These are phyloP conservation scores for Xylariaceae sp. DNA, from an alignment of 2,329 filamentous ascomycete species.

Conservation along the genomic window DNA sequence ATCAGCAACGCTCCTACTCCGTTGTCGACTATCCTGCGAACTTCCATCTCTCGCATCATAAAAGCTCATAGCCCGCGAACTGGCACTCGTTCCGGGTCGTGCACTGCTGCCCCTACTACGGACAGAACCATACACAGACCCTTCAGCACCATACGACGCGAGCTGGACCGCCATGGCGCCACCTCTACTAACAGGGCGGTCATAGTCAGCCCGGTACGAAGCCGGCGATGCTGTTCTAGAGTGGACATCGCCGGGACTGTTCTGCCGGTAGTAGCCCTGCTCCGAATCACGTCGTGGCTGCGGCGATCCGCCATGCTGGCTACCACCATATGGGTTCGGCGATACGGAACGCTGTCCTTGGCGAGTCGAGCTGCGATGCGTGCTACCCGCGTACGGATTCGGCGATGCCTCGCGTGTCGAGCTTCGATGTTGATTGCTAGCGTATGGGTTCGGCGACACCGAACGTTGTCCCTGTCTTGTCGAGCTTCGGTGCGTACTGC, in stretches of 20 bases:
- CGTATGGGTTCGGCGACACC: constrained; percentile 26
- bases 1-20: constrained; percentile 85
- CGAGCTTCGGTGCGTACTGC: constrained; percentile 29
- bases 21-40: constrained; percentile 42
- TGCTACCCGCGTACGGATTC: constrained; percentile 21
- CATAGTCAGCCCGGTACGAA: constrained; percentile 41
- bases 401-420: constrained; percentile 31
- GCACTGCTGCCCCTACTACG: constrained; percentile 42
- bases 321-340: constrained; percentile 22
- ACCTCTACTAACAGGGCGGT: constrained; percentile 42
- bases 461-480: constrained; percentile 27
- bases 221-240: constrained; percentile 43
- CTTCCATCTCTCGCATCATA: constrained; percentile 46
- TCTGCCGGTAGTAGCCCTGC: constrained; percentile 45
- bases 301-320: constrained; percentile 32
- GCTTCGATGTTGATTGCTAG: constrained; percentile 25
- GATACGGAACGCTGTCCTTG: constrained; percentile 21
- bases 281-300: constrained; percentile 43
- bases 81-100: constrained; percentile 42
- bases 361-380: constrained; percentile 33
- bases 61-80: constrained; percentile 47
- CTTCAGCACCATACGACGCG: constrained; percentile 53
- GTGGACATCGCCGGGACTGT: constrained; percentile 45
- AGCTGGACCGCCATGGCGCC: constrained; percentile 64
- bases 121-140: constrained; percentile 40